Evolutionary conservation across 495 filamentous ascomycete genomes (phyloP).

Genomic region (Geoglossum glabrum): DNA sequence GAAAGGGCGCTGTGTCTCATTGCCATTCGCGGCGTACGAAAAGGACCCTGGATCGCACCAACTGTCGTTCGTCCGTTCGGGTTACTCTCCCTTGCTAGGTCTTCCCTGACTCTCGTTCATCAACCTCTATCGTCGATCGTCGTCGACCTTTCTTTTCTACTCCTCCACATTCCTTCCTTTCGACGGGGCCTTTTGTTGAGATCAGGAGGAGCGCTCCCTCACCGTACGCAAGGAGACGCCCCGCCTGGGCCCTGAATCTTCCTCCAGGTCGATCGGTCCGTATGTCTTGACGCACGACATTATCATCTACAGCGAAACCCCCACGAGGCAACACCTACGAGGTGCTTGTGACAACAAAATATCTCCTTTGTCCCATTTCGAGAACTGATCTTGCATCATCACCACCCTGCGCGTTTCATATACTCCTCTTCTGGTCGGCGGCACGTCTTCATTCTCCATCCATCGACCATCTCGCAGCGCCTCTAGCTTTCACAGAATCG

Average conservation of each 20-base stretch:
- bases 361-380: conserved; percentile 1
- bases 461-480: background rate
- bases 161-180: background rate
- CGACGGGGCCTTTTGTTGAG: background rate
- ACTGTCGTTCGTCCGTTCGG: background rate
- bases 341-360: background rate
- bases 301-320: background rate
- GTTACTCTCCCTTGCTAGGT: background rate
- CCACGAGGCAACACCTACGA: background rate
- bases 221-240: background rate
- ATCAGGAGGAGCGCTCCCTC: background rate
- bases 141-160: background rate
- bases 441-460: background rate
- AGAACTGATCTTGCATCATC: background rate
- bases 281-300: background rate
- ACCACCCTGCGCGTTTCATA: background rate
- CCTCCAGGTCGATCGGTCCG: background rate
- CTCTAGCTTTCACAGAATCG: background rate
- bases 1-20: background rate
- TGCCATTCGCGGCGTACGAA: background rate
- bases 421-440: background rate
- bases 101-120: background rate
- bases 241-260: background rate
- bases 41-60: background rate
- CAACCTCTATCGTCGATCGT: background rate